Base-by-base conservation (phyloP, 164 flowering plant species). In the Magnolia sinica region DNA sequence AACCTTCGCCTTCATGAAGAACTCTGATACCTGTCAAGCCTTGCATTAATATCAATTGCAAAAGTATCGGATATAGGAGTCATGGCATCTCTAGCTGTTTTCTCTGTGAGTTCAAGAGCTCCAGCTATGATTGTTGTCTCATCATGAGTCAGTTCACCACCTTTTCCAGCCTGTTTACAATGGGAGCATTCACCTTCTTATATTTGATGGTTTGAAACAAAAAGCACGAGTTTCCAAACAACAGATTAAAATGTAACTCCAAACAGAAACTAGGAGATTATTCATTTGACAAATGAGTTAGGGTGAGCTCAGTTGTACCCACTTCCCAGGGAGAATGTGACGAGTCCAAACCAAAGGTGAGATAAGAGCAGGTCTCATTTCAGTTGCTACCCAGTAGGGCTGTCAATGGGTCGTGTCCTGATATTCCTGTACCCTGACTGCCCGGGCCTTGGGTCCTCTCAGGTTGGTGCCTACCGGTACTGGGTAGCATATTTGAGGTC, bases 91-190 rank as follows among this genome's bases (percentile, higher is more conserved):
- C 89, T 69, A 65, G 97, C 98, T 50, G 90, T 91, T 82, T 95
- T 95, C 80, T 87, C 96, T 16, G 87, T 74, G 59, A 95, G 91
- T 82, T 91, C 95, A 27, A 95, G 89, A 64, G 98, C 98, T 74
- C 98, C 98, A 66, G 97, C 92, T 82, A 95, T 95, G 68, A 95
- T 95, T 68, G 98, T 95, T 68, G 98, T 95, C 84, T 95, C 98
- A 76, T 93, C 98, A 83, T 89, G 97, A 52, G 98, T 93, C 79
- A 95, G 86, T 76, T 95, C 98, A 65, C 98, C 98, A 76, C 98
- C 98, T 86, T 95, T 95, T 76, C 98, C 98, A 71, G 98, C 98
- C 98, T 95, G 61, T 55, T 55, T 55, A 55, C 3, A 55, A 24
- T 37, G 55, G 37, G 14, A 6, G 18, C 61, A 55, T 8, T 3